These are phyloP conservation scores for Psidium guajava DNA, from an alignment of 345 rosid species.

Conservation along the genomic window DNA sequence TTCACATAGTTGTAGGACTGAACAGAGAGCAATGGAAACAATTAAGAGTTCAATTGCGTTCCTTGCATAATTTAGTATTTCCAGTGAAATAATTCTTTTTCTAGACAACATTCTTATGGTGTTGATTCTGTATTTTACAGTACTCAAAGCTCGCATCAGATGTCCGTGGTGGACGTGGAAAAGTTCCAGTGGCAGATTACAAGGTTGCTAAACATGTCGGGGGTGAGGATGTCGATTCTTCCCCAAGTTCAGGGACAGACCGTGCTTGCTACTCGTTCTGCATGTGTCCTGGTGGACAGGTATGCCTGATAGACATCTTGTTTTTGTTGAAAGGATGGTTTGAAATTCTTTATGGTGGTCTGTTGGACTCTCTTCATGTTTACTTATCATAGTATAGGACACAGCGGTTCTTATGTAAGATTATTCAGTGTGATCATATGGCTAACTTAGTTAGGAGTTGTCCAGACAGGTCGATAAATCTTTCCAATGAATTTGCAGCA, in stretches of 20 bases:
- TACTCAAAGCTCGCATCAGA: constrained; percentile 64
- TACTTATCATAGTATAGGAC: not conserved
- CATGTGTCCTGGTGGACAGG: constrained; percentile 99
- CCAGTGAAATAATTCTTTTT: not conserved
- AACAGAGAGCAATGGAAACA: not conserved
- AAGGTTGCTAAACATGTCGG: constrained; percentile 62
- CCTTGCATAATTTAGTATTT: not conserved
- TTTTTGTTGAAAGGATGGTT: not conserved
- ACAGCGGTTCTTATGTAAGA: not conserved
- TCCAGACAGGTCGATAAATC: not conserved
- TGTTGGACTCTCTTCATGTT: not conserved
- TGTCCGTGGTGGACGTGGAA: constrained; percentile 68
- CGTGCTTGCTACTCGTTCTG: constrained; percentile 96
- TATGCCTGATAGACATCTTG: not conserved
- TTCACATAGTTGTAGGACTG: not conserved
- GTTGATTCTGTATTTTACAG: constrained; percentile 19
- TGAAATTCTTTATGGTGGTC: not conserved
- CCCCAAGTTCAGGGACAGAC: constrained; percentile 10
- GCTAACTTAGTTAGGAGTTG: not conserved
- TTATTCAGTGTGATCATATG: not conserved
- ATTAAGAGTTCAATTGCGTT: not conserved
- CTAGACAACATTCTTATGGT: not conserved
- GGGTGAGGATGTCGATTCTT: constrained; percentile 15
- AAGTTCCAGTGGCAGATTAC: constrained; percentile 94
- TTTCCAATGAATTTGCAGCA: not conserved